Conservation (phyloP, 495 filamentous ascomycete species). For the Hypoxylon fuscum region DNA sequence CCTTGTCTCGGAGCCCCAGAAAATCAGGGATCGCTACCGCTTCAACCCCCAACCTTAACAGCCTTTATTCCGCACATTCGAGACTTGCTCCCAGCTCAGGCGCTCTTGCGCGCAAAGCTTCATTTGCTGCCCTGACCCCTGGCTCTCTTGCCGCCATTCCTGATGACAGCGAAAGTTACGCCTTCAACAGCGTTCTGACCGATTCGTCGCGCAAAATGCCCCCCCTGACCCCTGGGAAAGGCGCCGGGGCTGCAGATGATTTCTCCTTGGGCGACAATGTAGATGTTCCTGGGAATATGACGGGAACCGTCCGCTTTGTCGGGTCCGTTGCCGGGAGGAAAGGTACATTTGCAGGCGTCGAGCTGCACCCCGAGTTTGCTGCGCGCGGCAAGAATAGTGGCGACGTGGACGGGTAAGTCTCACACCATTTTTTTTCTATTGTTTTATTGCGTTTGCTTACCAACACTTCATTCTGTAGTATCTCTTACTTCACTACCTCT, state of each 20-base stretch:
- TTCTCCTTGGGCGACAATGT: constrained; percentile 87
- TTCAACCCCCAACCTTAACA: constrained; percentile 67
- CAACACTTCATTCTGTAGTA: constrained; percentile 51
- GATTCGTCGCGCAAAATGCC: constrained; percentile 52
- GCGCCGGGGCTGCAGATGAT: constrained; percentile 40
- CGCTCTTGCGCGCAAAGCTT: constrained; percentile 70
- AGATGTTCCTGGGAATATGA: constrained; percentile 95
- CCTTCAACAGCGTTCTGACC: constrained; percentile 60
- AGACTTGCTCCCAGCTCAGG: constrained; percentile 53
- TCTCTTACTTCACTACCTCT: constrained; percentile 84
- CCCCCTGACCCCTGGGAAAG: constrained; percentile 47
- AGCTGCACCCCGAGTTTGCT: constrained; percentile 83
- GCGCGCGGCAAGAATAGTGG: constrained; percentile 92
- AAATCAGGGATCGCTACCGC: constrained; percentile 60
- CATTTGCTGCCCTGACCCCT: constrained; percentile 69
- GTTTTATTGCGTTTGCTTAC: constrained; percentile 28
- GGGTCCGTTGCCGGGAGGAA: constrained; percentile 88
- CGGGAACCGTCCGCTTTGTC: constrained; percentile 88
- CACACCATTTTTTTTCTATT: constrained; percentile 29
- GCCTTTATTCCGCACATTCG: constrained; percentile 55
- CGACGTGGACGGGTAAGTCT: constrained; percentile 89
- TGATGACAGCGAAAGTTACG: constrained; percentile 69
- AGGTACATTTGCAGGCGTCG: constrained; percentile 93
- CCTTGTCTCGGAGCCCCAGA: constrained; percentile 41
- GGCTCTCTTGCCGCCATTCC: constrained; percentile 66